Evolutionary conservation across 2,329 filamentous ascomycete species (phyloP).

Genomic region (Diaporthe caulivora): DNA sequence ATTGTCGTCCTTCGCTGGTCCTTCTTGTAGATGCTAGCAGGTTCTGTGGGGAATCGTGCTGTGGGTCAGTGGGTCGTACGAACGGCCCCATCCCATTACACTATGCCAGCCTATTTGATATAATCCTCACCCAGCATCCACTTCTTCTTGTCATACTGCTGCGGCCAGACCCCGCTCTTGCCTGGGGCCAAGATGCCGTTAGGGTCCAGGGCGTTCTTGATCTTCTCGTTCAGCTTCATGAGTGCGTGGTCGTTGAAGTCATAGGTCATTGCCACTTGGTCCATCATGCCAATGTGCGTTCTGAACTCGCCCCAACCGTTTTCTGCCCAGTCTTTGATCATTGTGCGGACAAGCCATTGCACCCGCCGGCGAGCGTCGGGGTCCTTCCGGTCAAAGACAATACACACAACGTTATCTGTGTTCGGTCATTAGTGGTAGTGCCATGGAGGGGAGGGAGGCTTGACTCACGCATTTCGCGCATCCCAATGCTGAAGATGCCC

Average conservation of each 20-base stretch:
- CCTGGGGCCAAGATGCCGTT: conserved; percentile 61
- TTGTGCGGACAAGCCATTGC: conserved; percentile 49
- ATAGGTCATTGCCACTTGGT: conserved; percentile 55
- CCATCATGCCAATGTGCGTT: conserved; percentile 54
- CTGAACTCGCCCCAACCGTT: conserved; percentile 56
- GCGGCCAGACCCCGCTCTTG: conserved; percentile 59
- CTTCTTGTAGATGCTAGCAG: too few species aligned
- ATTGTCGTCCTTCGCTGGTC: too few species aligned
- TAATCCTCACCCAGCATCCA: conserved; percentile 24
- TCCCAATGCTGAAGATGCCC: conserved; percentile 47
- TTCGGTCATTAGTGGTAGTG: not conserved
- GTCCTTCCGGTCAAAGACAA: conserved; percentile 57
- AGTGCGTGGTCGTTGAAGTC: conserved; percentile 52
- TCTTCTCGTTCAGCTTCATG: conserved; percentile 52
- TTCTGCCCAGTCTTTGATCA: conserved; percentile 51
- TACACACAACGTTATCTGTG: conserved; percentile 54
- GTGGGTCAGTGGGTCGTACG: too few species aligned
- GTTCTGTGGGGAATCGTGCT: too few species aligned
- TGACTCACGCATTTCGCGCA: conserved; percentile 56
- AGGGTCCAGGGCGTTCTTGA: conserved; percentile 56
- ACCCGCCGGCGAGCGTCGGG: conserved; percentile 46
- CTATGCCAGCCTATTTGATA: not conserved
- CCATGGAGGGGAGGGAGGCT: not conserved
- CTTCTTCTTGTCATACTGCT: conserved; percentile 39
- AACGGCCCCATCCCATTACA: too few species aligned